These are phyloP conservation scores for Hericium rajendrae DNA, from an alignment of 768 basidiomycete species.

Conservation along the genomic window DNA sequence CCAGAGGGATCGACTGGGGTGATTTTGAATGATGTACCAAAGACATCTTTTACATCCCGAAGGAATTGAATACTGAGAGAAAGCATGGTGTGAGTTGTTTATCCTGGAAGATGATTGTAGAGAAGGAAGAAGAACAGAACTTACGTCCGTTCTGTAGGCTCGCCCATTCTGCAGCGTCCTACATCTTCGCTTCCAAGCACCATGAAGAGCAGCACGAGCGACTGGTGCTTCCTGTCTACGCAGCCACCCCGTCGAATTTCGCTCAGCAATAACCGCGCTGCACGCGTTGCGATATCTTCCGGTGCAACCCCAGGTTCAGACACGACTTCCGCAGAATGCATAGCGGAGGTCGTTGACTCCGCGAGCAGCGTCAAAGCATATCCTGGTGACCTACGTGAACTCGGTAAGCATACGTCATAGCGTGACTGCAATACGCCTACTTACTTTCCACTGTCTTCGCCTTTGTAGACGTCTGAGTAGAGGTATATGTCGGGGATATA, in stretches of 20 bases:
- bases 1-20: constrained; percentile 44
- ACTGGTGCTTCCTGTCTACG: constrained; percentile 84
- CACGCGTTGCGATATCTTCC: constrained; percentile 84
- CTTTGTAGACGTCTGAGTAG: constrained; percentile 97
- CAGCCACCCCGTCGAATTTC: constrained; percentile 84
- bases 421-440: constrained; percentile 20
- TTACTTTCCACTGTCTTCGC: constrained; percentile 93
- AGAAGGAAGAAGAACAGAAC: neutral
- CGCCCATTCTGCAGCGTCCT: constrained; percentile 78
- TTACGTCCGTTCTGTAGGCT: constrained; percentile 70
- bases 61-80: constrained; percentile 77
- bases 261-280: constrained; percentile 66
- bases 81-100: constrained; percentile 6
- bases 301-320: constrained; percentile 80
- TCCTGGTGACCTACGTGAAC: constrained; percentile 71
- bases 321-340: constrained; percentile 81
- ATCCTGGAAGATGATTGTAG: neutral
- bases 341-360: constrained; percentile 83
- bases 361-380: constrained; percentile 87
- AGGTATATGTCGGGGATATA: constrained; percentile 98
- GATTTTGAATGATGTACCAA: constrained; percentile 92
- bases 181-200: constrained; percentile 97
- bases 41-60: constrained; percentile 70
- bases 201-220: constrained; percentile 81
- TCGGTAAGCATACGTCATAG: neutral